Evolutionary conservation across 495 filamentous ascomycete genomes (phyloP).

Genomic region (Lophium mytilinum): DNA sequence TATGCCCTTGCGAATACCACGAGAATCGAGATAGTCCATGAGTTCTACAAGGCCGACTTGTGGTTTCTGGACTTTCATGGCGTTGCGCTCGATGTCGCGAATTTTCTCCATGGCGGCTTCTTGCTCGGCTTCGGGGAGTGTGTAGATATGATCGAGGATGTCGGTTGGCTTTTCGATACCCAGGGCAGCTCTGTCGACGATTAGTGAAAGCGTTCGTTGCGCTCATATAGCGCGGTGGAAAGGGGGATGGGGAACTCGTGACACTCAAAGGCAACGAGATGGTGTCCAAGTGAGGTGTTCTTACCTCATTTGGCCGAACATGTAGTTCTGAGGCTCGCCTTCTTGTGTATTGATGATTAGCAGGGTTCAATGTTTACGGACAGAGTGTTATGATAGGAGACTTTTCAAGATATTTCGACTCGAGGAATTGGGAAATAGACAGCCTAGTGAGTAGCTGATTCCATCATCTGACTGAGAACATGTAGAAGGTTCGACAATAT

Average conservation of each 20-base stretch:
- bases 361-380: no score
- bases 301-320: slow-evolving; percentile 81
- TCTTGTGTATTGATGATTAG: slow-evolving; percentile 26
- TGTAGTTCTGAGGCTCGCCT: slow-evolving; percentile 83
- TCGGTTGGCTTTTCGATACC: slow-evolving; percentile 61
- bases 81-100: slow-evolving; percentile 66
- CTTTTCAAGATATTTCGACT: no score
- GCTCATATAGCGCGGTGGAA: not conserved
- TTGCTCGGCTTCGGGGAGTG: slow-evolving; percentile 55
- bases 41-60: slow-evolving; percentile 68
- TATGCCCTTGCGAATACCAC: slow-evolving; percentile 63
- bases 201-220: not conserved
- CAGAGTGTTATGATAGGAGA: no score
- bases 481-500: no score
- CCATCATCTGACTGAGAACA: no score
- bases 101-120: slow-evolving; percentile 61
- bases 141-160: slow-evolving; percentile 81
- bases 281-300: not conserved
- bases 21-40: slow-evolving; percentile 70
- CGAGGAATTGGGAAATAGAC: no score
- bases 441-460: no score
- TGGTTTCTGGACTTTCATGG: slow-evolving; percentile 69
- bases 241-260: slow-evolving; percentile 14
- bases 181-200: slow-evolving; percentile 42
- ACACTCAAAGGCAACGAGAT: not conserved